A percentile compares a stretch with the other conserved stretches of the same genome.
Conservation (phyloP, 768 basidiomycete species). For the Phanerodontia chrysosporium region DNA sequence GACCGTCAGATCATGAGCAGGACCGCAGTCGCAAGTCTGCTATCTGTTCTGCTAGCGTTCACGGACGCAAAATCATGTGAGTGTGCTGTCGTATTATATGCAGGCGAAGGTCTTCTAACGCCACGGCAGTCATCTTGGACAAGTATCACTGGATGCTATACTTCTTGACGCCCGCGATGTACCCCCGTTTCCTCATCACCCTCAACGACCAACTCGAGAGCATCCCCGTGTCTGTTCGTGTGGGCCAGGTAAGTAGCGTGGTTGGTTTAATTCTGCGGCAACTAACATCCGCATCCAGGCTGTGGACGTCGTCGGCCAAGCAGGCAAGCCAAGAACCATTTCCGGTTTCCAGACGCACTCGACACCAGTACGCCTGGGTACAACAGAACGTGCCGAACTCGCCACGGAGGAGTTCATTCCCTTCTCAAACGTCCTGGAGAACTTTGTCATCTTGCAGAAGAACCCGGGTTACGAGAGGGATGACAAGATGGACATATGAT, state of each 20-base stretch:
- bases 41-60: slow-evolving; percentile 87
- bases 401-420: slow-evolving; percentile 97
- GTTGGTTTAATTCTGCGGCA: neutral
- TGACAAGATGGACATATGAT: slow-evolving; percentile 76
- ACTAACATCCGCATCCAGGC: slow-evolving; percentile 46
- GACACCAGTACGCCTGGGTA: slow-evolving; percentile 92
- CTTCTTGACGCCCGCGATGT: slow-evolving; percentile 95
- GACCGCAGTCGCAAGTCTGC: slow-evolving; percentile 82
- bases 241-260: slow-evolving; percentile 67
- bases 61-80: slow-evolving; percentile 91
- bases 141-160: slow-evolving; percentile 99
- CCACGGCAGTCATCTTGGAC: slow-evolving; percentile 74
- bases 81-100: slow-evolving; percentile 31
- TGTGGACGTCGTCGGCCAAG: slow-evolving; percentile 95
- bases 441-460: slow-evolving; percentile 88
- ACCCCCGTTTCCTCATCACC: slow-evolving; percentile 96
- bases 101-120: neutral
- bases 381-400: slow-evolving; percentile 90
- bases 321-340: slow-evolving; percentile 94
- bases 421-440: slow-evolving; percentile 86
- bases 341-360: slow-evolving; percentile 98
- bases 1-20: slow-evolving; percentile 89
- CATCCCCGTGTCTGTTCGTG: slow-evolving; percentile 87
- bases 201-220: slow-evolving; percentile 88
- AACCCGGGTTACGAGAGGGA: slow-evolving; percentile 88